Evolutionary conservation across 352 stramenopile species (phyloP).

Genomic region (Hyaloperonospora brassicae): DNA sequence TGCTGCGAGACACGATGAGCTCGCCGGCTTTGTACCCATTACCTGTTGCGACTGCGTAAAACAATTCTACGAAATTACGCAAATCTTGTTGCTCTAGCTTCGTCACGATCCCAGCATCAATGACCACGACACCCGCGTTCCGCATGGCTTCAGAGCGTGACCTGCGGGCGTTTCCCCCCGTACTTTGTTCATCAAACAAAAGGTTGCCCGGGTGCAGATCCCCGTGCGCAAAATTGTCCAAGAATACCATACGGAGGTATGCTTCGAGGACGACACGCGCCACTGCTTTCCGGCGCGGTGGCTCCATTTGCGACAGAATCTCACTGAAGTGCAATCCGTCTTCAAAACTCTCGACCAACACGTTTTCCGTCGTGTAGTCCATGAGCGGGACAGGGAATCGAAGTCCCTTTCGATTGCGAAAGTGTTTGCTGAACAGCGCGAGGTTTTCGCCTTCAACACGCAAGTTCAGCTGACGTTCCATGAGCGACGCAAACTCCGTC

Average conservation of each 20-base stretch:
- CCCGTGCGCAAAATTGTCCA: slow-evolving; percentile 92
- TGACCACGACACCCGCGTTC: slow-evolving; percentile 50
- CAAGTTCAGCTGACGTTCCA: slow-evolving; percentile 89
- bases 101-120: slow-evolving; percentile 83
- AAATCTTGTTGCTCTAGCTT: slow-evolving; percentile 67
- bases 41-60: slow-evolving; percentile 72
- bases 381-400: slow-evolving; percentile 71
- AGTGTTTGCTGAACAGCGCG: slow-evolving; percentile 67
- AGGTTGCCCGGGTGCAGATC: slow-evolving; percentile 92
- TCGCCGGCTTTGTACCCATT: slow-evolving; percentile 73
- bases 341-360: slow-evolving; percentile 90
- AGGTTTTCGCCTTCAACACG: slow-evolving; percentile 87
- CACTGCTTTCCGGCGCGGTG: slow-evolving; percentile 47
- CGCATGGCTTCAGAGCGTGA: slow-evolving; percentile 22
- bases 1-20: slow-evolving; percentile 65
- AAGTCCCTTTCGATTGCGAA: slow-evolving; percentile 46
- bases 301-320: slow-evolving; percentile 39
- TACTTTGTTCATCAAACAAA: slow-evolving; percentile 49
- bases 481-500: slow-evolving; percentile 78
- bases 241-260: slow-evolving; percentile 92
- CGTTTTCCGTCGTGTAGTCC: slow-evolving; percentile 63
- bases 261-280: slow-evolving; percentile 76
- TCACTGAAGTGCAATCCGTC: slow-evolving; percentile 70
- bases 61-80: slow-evolving; percentile 81
- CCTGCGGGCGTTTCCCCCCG: slow-evolving; percentile 3